phyloP scores from a whole-genome alignment of 176 grass and related monocot genomes.

The Aegilops bicornis region DNA sequence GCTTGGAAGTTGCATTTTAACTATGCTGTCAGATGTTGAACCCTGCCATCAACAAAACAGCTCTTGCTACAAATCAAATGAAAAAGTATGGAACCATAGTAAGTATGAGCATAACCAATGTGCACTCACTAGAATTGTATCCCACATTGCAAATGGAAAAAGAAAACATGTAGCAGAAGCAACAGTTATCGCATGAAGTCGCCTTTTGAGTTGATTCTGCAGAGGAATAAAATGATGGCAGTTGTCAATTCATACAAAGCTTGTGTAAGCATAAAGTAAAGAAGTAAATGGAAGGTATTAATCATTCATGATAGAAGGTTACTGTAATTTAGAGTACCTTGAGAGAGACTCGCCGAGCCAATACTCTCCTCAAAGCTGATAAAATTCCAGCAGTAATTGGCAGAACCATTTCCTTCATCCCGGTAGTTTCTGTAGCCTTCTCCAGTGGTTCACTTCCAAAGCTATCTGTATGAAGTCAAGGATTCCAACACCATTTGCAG shows the following conservation, averaged over 20 bases:
- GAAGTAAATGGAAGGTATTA: background rate
- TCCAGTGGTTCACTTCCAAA: conserved; percentile 65
- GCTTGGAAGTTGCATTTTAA: conserved; percentile 89
- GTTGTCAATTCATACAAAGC: conserved; percentile 23
- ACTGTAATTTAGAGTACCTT: conserved; percentile 57
- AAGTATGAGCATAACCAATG: conserved; percentile 19
- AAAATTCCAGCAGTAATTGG: conserved; percentile 89
- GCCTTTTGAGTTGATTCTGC: conserved; percentile 96
- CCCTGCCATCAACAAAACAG: conserved; percentile 63
- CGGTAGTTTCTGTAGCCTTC: conserved; percentile 51
- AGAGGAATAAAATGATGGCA: conserved; percentile 20
- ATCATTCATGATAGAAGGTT: background rate
- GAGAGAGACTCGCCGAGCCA: conserved; percentile 89
- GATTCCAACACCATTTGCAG: conserved; percentile 12
- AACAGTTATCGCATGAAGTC: conserved; percentile 93
- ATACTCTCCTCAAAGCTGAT: conserved; percentile 90
- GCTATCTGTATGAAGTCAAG: conserved; percentile 84
- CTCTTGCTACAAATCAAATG: conserved; percentile 13
- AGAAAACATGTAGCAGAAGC: conserved; percentile 97
- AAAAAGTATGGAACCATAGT: background rate
- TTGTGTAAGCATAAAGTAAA: conserved; percentile 13
- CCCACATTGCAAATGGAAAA: conserved; percentile 99
- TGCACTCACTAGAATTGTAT: conserved; percentile 90
- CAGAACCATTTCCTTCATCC: conserved; percentile 81
- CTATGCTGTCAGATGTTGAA: conserved; percentile 81